A percentile compares a stretch with the other conserved stretches of the same genome.
phyloP scores from a whole-genome alignment of 2,329 filamentous ascomycete species.

The Fusarium coicis region DNA sequence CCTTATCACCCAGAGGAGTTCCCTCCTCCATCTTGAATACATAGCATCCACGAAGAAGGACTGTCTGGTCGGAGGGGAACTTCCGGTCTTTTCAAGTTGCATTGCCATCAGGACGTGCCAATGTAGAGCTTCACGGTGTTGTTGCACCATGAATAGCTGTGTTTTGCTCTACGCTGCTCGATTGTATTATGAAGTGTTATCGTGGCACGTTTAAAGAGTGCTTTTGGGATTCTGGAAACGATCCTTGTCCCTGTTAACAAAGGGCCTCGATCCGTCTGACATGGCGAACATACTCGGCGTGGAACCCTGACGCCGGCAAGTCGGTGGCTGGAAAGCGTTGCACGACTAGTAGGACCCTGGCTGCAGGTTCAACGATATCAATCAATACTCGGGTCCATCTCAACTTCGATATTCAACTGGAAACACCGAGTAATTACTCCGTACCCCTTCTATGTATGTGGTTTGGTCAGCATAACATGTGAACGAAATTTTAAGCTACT shows the following conservation, averaged over 20 bases:
- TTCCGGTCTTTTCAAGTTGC: neutral
- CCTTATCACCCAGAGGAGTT: neutral
- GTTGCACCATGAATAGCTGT: neutral
- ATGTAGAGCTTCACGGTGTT: neutral
- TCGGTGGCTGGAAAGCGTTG: slow-evolving; percentile 4
- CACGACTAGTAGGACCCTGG: slow-evolving; percentile 2
- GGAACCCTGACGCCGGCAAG: slow-evolving; percentile 14
- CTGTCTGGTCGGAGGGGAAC: neutral
- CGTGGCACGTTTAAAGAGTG: neutral
- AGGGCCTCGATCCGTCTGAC: slow-evolving; percentile 5
- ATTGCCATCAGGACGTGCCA: neutral
- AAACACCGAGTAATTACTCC: neutral
- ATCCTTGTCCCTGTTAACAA: slow-evolving; percentile 1
- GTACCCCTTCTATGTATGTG: neutral
- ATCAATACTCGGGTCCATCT: neutral
- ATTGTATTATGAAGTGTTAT: neutral
- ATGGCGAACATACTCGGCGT: slow-evolving; percentile 1
- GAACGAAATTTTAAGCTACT: neutral
- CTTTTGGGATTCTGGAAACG: slow-evolving; percentile 12
- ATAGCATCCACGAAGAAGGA: neutral
- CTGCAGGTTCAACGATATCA: neutral
- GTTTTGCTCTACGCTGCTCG: neutral
- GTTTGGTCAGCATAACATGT: neutral
- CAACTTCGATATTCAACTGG: neutral
- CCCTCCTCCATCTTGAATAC: neutral